These are phyloP conservation scores for Zygoascus sp. DNA, from an alignment of 1,139 yeast genomes.

Conservation along the genomic window DNA sequence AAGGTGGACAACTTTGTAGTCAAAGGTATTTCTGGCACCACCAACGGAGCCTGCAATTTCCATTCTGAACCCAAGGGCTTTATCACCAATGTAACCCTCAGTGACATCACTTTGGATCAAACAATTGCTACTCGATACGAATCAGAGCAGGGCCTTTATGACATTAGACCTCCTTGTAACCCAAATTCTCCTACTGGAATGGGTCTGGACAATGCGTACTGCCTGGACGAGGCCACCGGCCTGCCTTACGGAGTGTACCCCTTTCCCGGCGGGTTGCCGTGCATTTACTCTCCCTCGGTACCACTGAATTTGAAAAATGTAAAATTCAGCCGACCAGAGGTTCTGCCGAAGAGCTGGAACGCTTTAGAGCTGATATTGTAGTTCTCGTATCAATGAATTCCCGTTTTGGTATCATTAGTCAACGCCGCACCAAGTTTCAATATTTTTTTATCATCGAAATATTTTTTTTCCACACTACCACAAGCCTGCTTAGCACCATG, in stretches of 20 bases:
- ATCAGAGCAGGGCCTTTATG: conserved; percentile 12
- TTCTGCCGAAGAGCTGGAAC: conserved; percentile 9
- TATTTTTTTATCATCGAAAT: background rate
- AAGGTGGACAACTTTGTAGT: background rate
- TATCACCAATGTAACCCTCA: background rate
- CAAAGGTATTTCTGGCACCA: conserved; percentile 2
- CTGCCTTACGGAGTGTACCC: conserved; percentile 8
- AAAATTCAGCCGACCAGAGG: conserved; percentile 2
- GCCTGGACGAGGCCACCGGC: background rate
- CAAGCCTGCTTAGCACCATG: background rate
- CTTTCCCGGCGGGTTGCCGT: conserved; percentile 6
- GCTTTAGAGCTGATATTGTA: background rate
- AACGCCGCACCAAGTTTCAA: background rate
- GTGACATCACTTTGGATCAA: conserved; percentile 8
- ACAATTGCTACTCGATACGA: background rate
- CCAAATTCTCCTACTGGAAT: conserved; percentile 12
- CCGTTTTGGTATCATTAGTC: background rate
- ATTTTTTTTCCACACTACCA: background rate
- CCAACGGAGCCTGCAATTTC: conserved; percentile 14
- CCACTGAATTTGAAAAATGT: background rate
- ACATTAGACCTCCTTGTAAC: conserved; percentile 15
- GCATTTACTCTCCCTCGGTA: conserved; percentile 1
- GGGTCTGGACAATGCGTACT: conserved; percentile 15
- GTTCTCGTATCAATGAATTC: background rate
- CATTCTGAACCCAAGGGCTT: conserved; percentile 4